These are phyloP conservation scores for Berberis thunbergii DNA, from an alignment of 164 flowering plant genomes.

Conservation along the genomic window DNA sequence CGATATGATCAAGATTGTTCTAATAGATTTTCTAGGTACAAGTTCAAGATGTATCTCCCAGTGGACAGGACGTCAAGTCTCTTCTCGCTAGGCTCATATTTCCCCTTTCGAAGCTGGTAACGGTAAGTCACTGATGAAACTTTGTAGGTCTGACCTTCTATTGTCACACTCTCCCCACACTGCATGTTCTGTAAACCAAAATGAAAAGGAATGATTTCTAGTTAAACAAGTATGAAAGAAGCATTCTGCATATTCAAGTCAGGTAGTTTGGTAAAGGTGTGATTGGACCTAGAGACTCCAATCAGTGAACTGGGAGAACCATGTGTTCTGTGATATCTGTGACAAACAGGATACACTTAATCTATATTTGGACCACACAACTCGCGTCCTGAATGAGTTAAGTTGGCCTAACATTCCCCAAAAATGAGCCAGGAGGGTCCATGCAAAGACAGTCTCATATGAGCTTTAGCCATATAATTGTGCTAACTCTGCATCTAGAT, in stretches of 20 bases:
- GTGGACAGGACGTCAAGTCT: conserved; percentile 83
- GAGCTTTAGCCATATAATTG: too few relatives aligned
- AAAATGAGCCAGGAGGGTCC: too few relatives aligned
- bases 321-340: background rate
- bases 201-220: background rate
- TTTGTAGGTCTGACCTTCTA: conserved; percentile 78
- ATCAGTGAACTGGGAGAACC: conserved; percentile 2
- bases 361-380: background rate
- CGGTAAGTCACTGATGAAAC: conserved; percentile 84
- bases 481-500: too few relatives aligned
- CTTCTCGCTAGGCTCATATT: conserved; percentile 82
- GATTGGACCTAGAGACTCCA: conserved; percentile 1
- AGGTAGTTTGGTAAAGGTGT: background rate
- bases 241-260: background rate
- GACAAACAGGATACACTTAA: background rate
- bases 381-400: too few relatives aligned
- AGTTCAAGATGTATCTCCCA: conserved; percentile 80
- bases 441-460: too few relatives aligned
- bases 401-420: too few relatives aligned
- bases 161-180: conserved; percentile 83
- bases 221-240: background rate
- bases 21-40: conserved; percentile 64
- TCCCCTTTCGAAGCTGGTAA: conserved; percentile 85
- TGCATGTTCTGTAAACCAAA: conserved; percentile 60
- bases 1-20: conserved; percentile 49